These are phyloP conservation scores for Nemania serpens DNA, from an alignment of 2,329 filamentous ascomycete species.

Conservation along the genomic window DNA sequence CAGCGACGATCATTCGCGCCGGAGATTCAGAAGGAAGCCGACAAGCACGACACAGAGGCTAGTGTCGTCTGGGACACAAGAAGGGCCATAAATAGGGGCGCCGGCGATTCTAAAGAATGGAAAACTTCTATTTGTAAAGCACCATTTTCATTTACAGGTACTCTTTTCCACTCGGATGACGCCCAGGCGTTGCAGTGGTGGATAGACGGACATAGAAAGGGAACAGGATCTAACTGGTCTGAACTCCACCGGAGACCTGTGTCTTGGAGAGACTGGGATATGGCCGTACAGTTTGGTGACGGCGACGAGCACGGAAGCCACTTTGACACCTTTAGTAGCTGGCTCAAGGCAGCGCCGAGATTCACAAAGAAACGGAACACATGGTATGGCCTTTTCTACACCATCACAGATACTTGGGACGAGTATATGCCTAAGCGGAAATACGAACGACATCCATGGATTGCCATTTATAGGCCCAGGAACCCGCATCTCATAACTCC, in stretches of 20 bases:
- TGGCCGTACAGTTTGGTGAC: constrained; percentile 45
- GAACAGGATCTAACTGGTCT: constrained; percentile 24
- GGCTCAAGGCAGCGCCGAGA: constrained; percentile 39
- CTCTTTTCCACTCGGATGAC: constrained; percentile 27
- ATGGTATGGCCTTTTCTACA: constrained; percentile 57
- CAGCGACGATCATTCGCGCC: constrained; percentile 15
- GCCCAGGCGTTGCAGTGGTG: constrained; percentile 30
- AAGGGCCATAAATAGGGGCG: neutral
- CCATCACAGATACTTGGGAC: constrained; percentile 47
- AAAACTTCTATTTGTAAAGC: constrained; percentile 21
- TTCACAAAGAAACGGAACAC: constrained; percentile 39
- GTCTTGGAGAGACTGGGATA: constrained; percentile 47
- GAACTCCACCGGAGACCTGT: constrained; percentile 48
- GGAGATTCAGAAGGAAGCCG: constrained; percentile 18
- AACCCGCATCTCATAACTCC: constrained; percentile 41
- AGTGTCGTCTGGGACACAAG: constrained; percentile 21
- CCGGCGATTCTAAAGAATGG: neutral
- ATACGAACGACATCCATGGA: constrained; percentile 53
- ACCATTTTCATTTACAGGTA: constrained; percentile 17
- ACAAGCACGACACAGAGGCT: constrained; percentile 1
- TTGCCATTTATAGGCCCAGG: constrained; percentile 53
- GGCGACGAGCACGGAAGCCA: constrained; percentile 31
- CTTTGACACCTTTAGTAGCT: constrained; percentile 43
- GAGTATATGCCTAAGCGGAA: constrained; percentile 26
- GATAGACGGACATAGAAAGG: constrained; percentile 18